Evolutionary conservation across 116 monocot species (phyloP), one percentile per base, ranked within the genome.

Genomic region (Zostera marina): DNA sequence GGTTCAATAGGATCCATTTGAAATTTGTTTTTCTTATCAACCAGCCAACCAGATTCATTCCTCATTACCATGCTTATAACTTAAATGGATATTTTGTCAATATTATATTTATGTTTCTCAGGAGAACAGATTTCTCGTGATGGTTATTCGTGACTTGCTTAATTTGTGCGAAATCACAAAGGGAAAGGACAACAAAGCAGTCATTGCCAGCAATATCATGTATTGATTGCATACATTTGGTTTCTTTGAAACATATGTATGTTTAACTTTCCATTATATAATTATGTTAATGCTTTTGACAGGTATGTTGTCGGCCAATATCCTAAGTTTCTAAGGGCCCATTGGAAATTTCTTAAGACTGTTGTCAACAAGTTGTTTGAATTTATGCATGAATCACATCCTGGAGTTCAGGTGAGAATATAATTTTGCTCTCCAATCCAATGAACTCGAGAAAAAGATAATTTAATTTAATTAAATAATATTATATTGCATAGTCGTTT

Each of bases 301-400:
- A 94, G 94, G 94, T 94, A 98, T 81, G 98, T 98, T 23, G 98
- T 98, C 45, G 98, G 98, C 3, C 98, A 98, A 67, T 98, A 98
- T 61, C 98, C 98, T 62, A 78, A 80, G 52, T 98, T 98, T 75
- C 67, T 98, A 15, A 80, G 98, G 54, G 98, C 98, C 64, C 98
- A 98, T 55, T 98, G 98, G 98, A 98, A 98, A 69, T 98, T 98
- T 68, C 71, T 98, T 49, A 98, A 98, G 72, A 98, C 98, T 11
- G 98, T 98, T 32, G 90, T 98, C 11, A 98, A 98, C 64, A 98
- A 98, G 54, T 78, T 98, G 52, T 98, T 98, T 77, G 98, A 98
- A 72, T 98, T 98, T 65, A 98, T 98, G 98, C 98, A 98, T 69
- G 98, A 98, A 73, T 89, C 83, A 52, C 98, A 98, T 82, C 98